These are phyloP conservation scores for Daldinia caldariorum DNA, from an alignment of 495 filamentous ascomycete genomes.

Conservation along the genomic window DNA sequence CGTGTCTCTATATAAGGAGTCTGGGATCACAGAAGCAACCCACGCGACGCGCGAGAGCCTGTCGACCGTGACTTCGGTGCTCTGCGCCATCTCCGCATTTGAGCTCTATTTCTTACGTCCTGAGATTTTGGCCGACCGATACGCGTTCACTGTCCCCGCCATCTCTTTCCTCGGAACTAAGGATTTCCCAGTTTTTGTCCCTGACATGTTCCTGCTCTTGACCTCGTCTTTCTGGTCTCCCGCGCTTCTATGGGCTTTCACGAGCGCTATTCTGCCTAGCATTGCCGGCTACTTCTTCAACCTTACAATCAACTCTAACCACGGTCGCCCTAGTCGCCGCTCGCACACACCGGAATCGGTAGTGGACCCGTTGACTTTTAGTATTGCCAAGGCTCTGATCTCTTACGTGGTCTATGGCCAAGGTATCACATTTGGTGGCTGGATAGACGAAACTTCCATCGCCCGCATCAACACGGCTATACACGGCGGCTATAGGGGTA, in stretches of 20 bases:
- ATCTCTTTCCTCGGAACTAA: constrained; percentile 61
- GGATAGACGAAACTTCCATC: constrained; percentile 67
- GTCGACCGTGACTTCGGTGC: constrained; percentile 72
- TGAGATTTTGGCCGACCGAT: constrained; percentile 71
- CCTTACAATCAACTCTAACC: constrained; percentile 62
- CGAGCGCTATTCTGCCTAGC: constrained; percentile 73
- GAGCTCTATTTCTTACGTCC: constrained; percentile 70
- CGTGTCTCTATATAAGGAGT: constrained; percentile 58
- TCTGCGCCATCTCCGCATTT: constrained; percentile 69
- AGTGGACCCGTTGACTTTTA: constrained; percentile 89
- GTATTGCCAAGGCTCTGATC: constrained; percentile 82
- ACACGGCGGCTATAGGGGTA: constrained; percentile 74
- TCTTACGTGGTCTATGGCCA: constrained; percentile 81
- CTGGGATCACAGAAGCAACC: constrained; percentile 63
- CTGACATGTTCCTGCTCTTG: constrained; percentile 84
- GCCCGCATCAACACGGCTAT: constrained; percentile 70
- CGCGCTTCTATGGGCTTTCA: constrained; percentile 78
- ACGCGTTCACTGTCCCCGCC: constrained; percentile 75
- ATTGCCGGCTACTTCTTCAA: constrained; percentile 88
- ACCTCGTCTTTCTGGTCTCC: constrained; percentile 84
- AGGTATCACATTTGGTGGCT: constrained; percentile 70
- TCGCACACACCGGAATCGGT: constrained; percentile 55
- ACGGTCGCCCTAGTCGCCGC: constrained; percentile 46
- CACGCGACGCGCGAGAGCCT: constrained; percentile 71
- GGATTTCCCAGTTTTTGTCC: constrained; percentile 67